Evolutionary conservation across 305 asterid species (phyloP).

Genomic region (Fraxinus greggii): DNA sequence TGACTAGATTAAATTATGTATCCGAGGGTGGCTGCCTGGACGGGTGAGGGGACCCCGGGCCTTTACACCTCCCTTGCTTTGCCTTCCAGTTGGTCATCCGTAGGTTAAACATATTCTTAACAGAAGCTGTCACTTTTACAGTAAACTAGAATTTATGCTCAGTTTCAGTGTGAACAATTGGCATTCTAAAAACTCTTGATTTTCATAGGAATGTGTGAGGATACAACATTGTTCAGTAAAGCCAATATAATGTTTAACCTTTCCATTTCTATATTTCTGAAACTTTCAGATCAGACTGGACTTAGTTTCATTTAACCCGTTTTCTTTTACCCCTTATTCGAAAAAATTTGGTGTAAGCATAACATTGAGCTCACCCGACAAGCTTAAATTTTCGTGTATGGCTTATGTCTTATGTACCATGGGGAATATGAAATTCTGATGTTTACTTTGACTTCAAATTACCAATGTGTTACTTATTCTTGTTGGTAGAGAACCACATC

Average conservation of each 20-base stretch:
- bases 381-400: background rate
- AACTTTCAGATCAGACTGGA: background rate
- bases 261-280: background rate
- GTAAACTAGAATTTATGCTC: background rate
- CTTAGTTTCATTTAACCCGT: background rate
- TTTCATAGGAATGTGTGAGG: background rate
- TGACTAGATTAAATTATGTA: background rate
- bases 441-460: background rate
- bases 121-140: background rate
- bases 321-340: background rate
- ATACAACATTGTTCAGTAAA: background rate
- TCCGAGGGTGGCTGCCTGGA: background rate
- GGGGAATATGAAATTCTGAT: background rate
- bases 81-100: background rate
- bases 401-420: background rate
- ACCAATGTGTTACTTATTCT: slow-evolving; percentile 1
- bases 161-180: background rate
- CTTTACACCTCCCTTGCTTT: background rate
- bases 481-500: slow-evolving; percentile 46
- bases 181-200: background rate
- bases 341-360: background rate
- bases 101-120: background rate
- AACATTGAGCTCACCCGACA: background rate
- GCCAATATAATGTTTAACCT: background rate
- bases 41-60: background rate